These are phyloP conservation scores for Boletus sp. DNA, from an alignment of 768 basidiomycete genomes.

Conservation along the genomic window DNA sequence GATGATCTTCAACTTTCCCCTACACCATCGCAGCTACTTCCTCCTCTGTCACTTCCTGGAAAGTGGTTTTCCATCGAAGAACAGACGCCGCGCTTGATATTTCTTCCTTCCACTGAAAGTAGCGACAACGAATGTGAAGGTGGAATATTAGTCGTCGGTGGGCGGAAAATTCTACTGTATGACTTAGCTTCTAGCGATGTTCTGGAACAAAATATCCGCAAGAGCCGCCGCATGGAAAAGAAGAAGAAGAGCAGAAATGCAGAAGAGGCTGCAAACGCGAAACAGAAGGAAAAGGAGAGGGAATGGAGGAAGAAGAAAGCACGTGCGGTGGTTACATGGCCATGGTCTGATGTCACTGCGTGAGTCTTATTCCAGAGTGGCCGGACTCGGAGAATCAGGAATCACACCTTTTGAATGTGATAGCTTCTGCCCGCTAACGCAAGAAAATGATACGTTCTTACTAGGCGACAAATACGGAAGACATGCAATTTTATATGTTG, in stretches of 20 bases:
- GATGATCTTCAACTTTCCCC: slow-evolving; percentile 48
- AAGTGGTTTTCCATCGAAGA: slow-evolving; percentile 42
- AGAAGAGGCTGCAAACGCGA: slow-evolving; percentile 43
- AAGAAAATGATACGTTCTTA: slow-evolving; percentile 46
- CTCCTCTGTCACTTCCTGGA: slow-evolving; percentile 50
- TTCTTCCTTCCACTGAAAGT: slow-evolving; percentile 25
- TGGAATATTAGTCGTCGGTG: slow-evolving; percentile 71
- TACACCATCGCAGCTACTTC: slow-evolving; percentile 44
- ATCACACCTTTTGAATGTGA: neutral
- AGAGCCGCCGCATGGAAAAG: slow-evolving; percentile 49
- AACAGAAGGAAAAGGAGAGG: slow-evolving; percentile 54
- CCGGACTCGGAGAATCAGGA: neutral
- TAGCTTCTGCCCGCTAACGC: slow-evolving; percentile 54
- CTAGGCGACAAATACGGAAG: slow-evolving; percentile 72
- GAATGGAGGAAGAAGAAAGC: slow-evolving; percentile 54
- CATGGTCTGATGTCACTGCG: slow-evolving; percentile 72
- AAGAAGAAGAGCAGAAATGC: slow-evolving; percentile 46
- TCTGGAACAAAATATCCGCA: slow-evolving; percentile 53
- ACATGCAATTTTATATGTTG: slow-evolving; percentile 60
- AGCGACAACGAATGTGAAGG: slow-evolving; percentile 44
- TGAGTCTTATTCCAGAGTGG: slow-evolving; percentile 33
- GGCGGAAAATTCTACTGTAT: slow-evolving; percentile 58
- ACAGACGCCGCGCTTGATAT: slow-evolving; percentile 39
- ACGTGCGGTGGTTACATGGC: slow-evolving; percentile 62
- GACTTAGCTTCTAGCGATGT: slow-evolving; percentile 48